A percentile compares a stretch with the other conserved stretches of the same genome.
phyloP scores from a whole-genome alignment of 2,329 filamentous ascomycete genomes.

The Colletotrichum abscissum region DNA sequence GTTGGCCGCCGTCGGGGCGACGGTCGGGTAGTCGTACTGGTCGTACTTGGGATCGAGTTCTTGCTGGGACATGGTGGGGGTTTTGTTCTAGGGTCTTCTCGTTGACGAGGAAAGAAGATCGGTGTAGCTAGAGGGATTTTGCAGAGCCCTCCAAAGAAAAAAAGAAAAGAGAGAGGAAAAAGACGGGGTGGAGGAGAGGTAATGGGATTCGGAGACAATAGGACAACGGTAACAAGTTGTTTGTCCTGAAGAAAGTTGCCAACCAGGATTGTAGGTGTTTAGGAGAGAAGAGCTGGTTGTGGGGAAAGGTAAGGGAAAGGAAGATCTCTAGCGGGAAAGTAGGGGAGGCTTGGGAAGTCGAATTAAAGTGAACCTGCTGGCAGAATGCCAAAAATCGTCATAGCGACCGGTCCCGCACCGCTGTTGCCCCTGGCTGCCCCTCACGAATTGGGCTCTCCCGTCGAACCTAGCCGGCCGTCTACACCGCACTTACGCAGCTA shows the following conservation, averaged over 20 bases:
- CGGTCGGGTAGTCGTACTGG: conserved; percentile 91
- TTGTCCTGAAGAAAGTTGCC: conserved; percentile 18
- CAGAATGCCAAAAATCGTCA: conserved; percentile 35
- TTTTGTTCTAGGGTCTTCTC: conserved; percentile 21
- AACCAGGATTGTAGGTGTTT: conserved; percentile 27
- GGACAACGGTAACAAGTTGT: conserved; percentile 9
- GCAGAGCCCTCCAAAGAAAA: not conserved
- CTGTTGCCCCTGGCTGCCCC: conserved; percentile 29
- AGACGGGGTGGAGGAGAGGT: conserved; percentile 5
- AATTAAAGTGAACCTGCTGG: conserved; percentile 32
- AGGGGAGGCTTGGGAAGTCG: conserved; percentile 27
- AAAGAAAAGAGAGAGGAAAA: not conserved
- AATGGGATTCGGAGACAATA: conserved; percentile 2
- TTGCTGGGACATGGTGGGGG: conserved; percentile 33
- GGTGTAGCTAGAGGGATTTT: conserved; percentile 26
- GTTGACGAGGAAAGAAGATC: conserved; percentile 23
- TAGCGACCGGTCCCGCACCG: conserved; percentile 33
- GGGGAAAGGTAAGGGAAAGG: conserved; percentile 26
- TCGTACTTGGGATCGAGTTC: conserved; percentile 91
- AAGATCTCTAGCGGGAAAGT: conserved; percentile 32
- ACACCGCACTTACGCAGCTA: conserved; percentile 26
- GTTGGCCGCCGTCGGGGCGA: conserved; percentile 73
- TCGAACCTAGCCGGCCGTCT: not conserved
- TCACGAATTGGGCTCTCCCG: conserved; percentile 18
- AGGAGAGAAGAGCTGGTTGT: conserved; percentile 28